These are phyloP conservation scores for Xylaria sp. DNA, from an alignment of 2,329 filamentous ascomycete genomes.

Conservation along the genomic window DNA sequence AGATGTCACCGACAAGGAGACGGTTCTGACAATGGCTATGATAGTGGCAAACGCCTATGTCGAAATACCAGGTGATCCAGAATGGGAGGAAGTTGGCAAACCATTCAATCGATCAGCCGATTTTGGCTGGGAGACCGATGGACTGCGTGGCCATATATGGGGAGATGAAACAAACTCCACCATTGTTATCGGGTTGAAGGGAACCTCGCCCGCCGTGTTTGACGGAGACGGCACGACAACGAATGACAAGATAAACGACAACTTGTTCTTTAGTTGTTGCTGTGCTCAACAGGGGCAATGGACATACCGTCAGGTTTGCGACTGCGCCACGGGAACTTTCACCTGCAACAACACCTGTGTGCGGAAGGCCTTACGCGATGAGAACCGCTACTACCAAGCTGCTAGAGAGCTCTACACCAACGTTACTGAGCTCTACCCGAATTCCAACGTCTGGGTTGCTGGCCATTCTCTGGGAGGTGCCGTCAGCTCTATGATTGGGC, in stretches of 20 bases:
- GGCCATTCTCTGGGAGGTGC: constrained; percentile 92
- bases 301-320: constrained; percentile 87
- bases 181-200: constrained; percentile 87
- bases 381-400: constrained; percentile 88
- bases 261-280: constrained; percentile 96
- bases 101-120: constrained; percentile 81
- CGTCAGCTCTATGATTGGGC: constrained; percentile 77
- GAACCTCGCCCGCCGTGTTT: constrained; percentile 83
- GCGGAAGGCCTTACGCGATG: constrained; percentile 64
- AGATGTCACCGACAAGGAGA: constrained; percentile 79
- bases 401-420: constrained; percentile 88
- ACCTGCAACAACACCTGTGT: constrained; percentile 92
- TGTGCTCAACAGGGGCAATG: constrained; percentile 89
- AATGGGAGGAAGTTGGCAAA: constrained; percentile 77
- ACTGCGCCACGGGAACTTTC: constrained; percentile 82
- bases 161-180: constrained; percentile 81
- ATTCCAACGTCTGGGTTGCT: constrained; percentile 79
- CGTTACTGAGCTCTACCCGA: constrained; percentile 80
- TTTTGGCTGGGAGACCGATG: constrained; percentile 90
- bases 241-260: constrained; percentile 97
- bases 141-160: constrained; percentile 87
- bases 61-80: constrained; percentile 59
- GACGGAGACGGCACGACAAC: constrained; percentile 96
- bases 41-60: constrained; percentile 92
- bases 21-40: constrained; percentile 74